Evolutionary conservation across 116 monocot species (phyloP), one percentile per base, ranked within the genome.

Genomic region (Posidonia oceanica): DNA sequence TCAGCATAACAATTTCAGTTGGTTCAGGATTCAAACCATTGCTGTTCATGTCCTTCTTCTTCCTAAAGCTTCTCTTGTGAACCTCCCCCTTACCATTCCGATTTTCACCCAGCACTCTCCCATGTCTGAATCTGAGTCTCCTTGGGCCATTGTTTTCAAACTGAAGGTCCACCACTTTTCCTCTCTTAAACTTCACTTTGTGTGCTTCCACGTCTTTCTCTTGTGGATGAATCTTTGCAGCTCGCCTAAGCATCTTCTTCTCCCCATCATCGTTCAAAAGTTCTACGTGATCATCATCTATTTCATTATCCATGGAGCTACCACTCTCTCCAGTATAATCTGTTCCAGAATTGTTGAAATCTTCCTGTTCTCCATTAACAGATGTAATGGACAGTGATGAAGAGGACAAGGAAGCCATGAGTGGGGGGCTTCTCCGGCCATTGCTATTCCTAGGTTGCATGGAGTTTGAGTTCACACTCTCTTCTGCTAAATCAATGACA

Each of bases 151-250:
- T 69, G 64, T 52, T 75, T 63, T 71, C 80, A 55, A 74, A 44
- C 37, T 77, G 78, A 55, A 70, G 63, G 52, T 67, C 63, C 20
- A 88, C 63, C 14, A 78, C 71, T 71, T 80, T 83, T 7, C 88
- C 88, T 72, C 75, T 72, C 29, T 78, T 69, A 61, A 89, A 89
- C 36, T 67, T 80, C 57, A 89, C 41, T 71, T 80, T 87, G 59
- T 76, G 68, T 56, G 85, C 75, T 37, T 76, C 5, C 18, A 23
- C 41, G 63, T 65, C 59, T 66, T 65, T 63, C 14, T 56, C 70
- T 17, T 44, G 71, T 4, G 71, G 5, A 18, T 66, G 65, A 64
- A 51, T n/a, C 22, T 14, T 72, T 60, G 37, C 36, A 52, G 16
- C 63, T 72, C 63, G 83, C 78, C 72, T 81, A n/a, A 39, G 29